Conservation (phyloP, 140 eudicot genomes). For the Anethum foeniculum region DNA sequence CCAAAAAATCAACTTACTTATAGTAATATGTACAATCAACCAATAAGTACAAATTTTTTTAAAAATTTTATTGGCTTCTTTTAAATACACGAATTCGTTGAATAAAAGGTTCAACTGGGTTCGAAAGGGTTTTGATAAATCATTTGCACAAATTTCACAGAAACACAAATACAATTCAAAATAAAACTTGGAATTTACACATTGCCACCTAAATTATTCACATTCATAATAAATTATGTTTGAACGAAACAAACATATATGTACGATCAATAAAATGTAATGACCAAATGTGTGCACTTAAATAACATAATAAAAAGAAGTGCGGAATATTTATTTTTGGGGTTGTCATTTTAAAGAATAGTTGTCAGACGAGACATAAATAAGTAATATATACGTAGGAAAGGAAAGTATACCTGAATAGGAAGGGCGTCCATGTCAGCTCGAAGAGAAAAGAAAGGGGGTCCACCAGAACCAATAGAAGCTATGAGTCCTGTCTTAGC, state of each 20-base stretch:
- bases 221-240: background rate
- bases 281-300: too few relatives aligned
- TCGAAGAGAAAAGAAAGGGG: constrained; percentile 27
- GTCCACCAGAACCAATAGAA: constrained; percentile 20
- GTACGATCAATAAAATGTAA: too few relatives aligned
- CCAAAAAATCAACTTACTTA: background rate
- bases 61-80: too few relatives aligned
- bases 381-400: background rate
- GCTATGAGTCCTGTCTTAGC: constrained; percentile 26
- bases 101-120: too few relatives aligned
- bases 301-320: too few relatives aligned
- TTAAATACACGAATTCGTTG: too few relatives aligned
- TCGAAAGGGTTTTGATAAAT: too few relatives aligned
- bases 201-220: background rate
- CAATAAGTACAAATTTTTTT: background rate
- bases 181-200: too few relatives aligned
- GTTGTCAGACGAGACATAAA: too few relatives aligned
- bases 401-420: constrained; percentile 24
- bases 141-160: background rate
- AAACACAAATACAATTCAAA: background rate
- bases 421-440: constrained; percentile 38
- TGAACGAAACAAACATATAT: too few relatives aligned
- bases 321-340: too few relatives aligned
- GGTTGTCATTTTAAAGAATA: too few relatives aligned
- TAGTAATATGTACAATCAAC: background rate